These are phyloP conservation scores for Daldinia vernicosa DNA, from an alignment of 495 filamentous ascomycete genomes.

Conservation along the genomic window DNA sequence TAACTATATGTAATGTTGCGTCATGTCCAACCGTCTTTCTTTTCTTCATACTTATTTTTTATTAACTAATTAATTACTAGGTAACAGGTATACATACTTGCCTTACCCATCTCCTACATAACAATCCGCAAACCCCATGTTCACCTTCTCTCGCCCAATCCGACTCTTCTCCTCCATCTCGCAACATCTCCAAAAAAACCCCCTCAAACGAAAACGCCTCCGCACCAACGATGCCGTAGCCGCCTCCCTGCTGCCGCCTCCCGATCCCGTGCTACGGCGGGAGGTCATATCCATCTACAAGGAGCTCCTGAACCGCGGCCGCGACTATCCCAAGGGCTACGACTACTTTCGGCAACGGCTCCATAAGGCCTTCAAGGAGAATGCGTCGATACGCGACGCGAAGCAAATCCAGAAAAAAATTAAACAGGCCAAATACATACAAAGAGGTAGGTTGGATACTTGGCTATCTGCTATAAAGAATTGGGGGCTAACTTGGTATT, in stretches of 20 bases:
- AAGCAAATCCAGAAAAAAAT: constrained; percentile 79
- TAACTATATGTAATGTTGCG: too few relatives aligned
- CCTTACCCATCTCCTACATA: too few relatives aligned
- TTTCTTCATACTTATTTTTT: too few relatives aligned
- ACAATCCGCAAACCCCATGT: too few relatives aligned
- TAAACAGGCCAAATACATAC: constrained; percentile 82
- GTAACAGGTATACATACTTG: too few relatives aligned
- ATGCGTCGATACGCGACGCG: constrained; percentile 74
- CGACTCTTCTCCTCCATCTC: background rate
- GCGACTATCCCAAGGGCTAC: constrained; percentile 88
- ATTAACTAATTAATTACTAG: too few relatives aligned
- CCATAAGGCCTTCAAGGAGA: constrained; percentile 83
- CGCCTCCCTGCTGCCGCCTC: constrained; percentile 3
- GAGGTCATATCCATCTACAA: constrained; percentile 93
- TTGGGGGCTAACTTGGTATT: constrained; percentile 2
- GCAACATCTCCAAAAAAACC: too few relatives aligned
- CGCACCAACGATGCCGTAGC: background rate
- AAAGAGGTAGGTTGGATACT: constrained; percentile 69
- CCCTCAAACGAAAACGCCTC: too few relatives aligned
- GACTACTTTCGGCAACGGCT: constrained; percentile 81
- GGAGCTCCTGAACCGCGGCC: constrained; percentile 87
- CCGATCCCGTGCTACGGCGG: constrained; percentile 68
- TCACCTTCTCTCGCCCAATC: background rate
- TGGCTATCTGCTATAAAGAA: background rate
- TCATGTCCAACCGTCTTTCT: too few relatives aligned